Evolutionary conservation across 83 land plant genomes (phyloP).

Genomic region (Picea engelmannii): DNA sequence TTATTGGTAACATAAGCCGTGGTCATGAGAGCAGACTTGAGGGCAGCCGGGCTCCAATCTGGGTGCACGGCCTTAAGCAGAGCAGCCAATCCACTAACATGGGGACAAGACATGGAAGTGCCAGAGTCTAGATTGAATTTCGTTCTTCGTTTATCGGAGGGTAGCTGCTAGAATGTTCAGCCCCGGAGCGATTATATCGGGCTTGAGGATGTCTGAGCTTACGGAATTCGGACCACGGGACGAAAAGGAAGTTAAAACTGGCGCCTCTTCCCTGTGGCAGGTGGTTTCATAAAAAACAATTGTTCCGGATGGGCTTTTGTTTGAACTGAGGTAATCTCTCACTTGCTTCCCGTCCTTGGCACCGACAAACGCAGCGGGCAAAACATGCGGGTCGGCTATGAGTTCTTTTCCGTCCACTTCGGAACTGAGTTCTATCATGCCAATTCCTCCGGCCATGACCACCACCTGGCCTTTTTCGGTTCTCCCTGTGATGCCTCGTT

Average conservation of each 20-base stretch:
- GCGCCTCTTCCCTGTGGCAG: constrained; percentile 5
- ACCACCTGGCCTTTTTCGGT: constrained; percentile 13
- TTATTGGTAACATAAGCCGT: no score
- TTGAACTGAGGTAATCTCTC: constrained; percentile 20
- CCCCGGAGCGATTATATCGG: neutral
- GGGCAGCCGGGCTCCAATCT: no score
- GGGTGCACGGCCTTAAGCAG: neutral
- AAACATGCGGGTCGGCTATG: constrained; percentile 39
- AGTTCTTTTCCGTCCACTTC: constrained; percentile 31
- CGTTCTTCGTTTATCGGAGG: neutral
- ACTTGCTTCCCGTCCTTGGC: constrained; percentile 19
- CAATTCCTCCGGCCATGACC: constrained; percentile 44
- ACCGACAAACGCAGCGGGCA: constrained; percentile 44
- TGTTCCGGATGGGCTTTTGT: constrained; percentile 16
- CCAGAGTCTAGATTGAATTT: neutral
- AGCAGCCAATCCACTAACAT: neutral
- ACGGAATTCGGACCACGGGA: neutral
- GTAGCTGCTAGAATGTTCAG: neutral
- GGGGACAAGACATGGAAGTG: constrained; percentile 5
- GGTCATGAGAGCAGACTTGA: no score
- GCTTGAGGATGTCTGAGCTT: neutral
- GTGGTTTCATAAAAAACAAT: constrained; percentile 38
- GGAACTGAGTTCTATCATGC: constrained; percentile 36
- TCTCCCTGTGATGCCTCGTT: constrained; percentile 16
- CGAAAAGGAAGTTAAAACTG: neutral